Base-by-base conservation (phyloP, 306 rosid species). In the Mucuna pruriens region DNA sequence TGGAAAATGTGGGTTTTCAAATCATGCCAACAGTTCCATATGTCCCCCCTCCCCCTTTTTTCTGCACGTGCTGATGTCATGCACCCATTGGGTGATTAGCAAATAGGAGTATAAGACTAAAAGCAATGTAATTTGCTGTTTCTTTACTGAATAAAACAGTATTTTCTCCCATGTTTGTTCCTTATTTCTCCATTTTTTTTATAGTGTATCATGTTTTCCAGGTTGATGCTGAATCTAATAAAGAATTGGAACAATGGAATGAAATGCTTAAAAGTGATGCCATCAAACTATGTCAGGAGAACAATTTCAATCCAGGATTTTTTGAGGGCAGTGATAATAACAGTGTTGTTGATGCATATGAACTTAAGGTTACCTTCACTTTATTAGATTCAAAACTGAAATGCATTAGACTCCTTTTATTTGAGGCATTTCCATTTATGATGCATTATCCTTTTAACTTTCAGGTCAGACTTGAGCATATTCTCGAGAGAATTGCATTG, bases 391-490 rank as follows among this genome's bases (percentile, higher is more conserved):
- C 44, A 73, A 48, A 70, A 48, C 66, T 23, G 13, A 77, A 75
- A 60, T 60, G 49, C 34, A 11, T 10, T 34, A 48, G 9, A 7
- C 70, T 71, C 48, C 33, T 63, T 61, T 76, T 38, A 38, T 58
- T 49, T 62, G 70, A 76, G 69, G 45, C 20, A 40, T 86, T 31
- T 60, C 25, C 29, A 68, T 71, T 36, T 20, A 31, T 48, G 80
- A 61, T 54, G 75, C 29, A 44, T 60, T 25, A 31, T 76, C 57
- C 62, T 48, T 61, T 55, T 69, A 79, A 86, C 68, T 70, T 85
- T 63, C 94, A 95, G 99, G 93, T 93, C 76, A 89, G 99, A 84
- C 92, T 95, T 72, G 99, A 93, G 86, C 99, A 95, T 85, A 93
- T 93, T 75, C 97, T 95, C 33, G 99, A 93, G 87, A 90, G 99